Evolutionary conservation across 768 basidiomycete genomes (phyloP), one percentile per base, ranked within the genome.

Genomic region (Cyathus striatus): DNA sequence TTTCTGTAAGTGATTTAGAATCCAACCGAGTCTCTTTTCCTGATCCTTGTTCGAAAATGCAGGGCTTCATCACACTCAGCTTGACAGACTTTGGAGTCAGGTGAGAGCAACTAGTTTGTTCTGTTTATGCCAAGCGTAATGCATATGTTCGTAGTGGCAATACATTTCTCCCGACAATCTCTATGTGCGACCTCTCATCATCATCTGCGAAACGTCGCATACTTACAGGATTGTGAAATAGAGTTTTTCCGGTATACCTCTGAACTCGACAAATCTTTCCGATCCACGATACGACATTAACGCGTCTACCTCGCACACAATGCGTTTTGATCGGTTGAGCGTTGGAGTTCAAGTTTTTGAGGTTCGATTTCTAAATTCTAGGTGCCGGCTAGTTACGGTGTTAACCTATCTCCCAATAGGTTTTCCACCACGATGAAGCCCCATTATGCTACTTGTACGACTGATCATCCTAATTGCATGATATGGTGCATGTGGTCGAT

Each of bases 131-230:
- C 16, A 10, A 10, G 10, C 27, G 10, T 16, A 30, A n/a, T 38
- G 25, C 36, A n/a, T 7, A 14, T 35, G 20, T 9, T 26, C 14
- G 6, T 22, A 50, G 49, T 50, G 49, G 49, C 49, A 50, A 30
- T 35, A 47, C 21, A 17, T 25, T 22, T 40, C 41, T 27, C 49
- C 45, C 24, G 39, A 50, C 14, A 50, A 50, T 22, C 47, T 43
- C 37, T 40, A 40, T 21, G 49, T 47, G 1, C 23, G 49, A 27
- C 21, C 35, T 22, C 23, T 14, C 13, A 22, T 25, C 20, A 13
- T 3, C 1, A 3, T 36, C 14, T 22, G 21, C 5, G 12, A 10
- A 10, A 10, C 27, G 16, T 16, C 27, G 27, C 27, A 30, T 30
- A 30, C 27, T 30, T 30, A 30, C 2, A 30, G 10, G 10, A 10